These are phyloP conservation scores for Paraglomus occultum DNA, from an alignment of 192 early-diverging fungal genomes.

Conservation along the genomic window DNA sequence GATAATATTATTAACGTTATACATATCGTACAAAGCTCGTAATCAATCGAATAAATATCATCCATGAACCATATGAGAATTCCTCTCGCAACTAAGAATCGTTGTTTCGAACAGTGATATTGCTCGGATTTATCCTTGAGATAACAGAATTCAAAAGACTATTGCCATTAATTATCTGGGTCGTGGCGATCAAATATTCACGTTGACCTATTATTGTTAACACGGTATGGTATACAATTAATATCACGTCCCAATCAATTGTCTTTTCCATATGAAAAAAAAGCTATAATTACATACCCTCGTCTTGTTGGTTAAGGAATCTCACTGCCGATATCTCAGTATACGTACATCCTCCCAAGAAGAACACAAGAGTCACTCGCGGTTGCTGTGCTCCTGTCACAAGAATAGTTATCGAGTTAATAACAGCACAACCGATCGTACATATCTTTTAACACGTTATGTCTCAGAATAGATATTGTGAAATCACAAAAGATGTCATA, in stretches of 20 bases:
- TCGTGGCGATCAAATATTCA: slow-evolving; percentile 85
- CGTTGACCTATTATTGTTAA: slow-evolving; percentile 53
- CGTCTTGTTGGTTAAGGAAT: slow-evolving; percentile 78
- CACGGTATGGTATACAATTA: no score
- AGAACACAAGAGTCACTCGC: slow-evolving; percentile 82
- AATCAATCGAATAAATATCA: no score
- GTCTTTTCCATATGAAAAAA: background rate
- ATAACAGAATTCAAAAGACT: slow-evolving; percentile 62
- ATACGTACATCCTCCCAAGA: slow-evolving; percentile 93
- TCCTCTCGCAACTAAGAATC: no score
- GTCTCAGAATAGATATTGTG: background rate
- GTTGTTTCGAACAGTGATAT: no score
- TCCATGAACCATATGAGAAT: no score
- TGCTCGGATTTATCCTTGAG: slow-evolving; percentile 30
- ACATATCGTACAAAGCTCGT: no score
- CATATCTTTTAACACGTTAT: background rate
- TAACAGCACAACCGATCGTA: background rate
- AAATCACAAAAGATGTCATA: background rate
- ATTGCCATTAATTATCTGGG: slow-evolving; percentile 86
- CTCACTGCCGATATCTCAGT: slow-evolving; percentile 93
- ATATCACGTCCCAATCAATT: slow-evolving; percentile 10
- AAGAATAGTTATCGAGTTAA: background rate
- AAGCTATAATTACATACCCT: slow-evolving; percentile 43
- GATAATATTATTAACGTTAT: no score
- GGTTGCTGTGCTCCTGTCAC: slow-evolving; percentile 53